Base-by-base conservation (phyloP, 768 basidiomycete genomes). In the Hortiboletus flavorubellus region DNA sequence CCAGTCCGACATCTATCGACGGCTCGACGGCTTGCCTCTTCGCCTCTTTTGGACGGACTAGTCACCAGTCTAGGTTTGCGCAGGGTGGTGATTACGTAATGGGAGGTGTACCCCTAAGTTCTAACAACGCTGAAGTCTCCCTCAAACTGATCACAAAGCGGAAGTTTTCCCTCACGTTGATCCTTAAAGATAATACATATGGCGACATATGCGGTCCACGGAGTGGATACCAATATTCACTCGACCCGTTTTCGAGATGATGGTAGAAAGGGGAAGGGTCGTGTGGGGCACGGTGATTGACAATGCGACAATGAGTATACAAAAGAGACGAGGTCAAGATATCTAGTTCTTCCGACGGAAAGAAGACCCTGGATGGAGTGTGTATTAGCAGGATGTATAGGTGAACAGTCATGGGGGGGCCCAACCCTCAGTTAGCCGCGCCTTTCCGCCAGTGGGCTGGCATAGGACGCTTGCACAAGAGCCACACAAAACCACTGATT, bases 381-480 rank as follows among this genome's bases (percentile, higher is more conserved):
- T 46, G 55, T 46, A 53, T 61, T 44, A 62, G 61, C 37, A 44
- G 46, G 16, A 29, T 18, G 31, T 12, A 45, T 38, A 21, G 12
- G 29, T 23, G 49, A n/a, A 54, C 47, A 51, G 37, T 34, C 45
- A 48, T 46, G 8, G 46, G 49, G 46, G 49, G 45, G 40, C 75
- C 88, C 65, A 70, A 97, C 96, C 97, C 79, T 99, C 97, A 53
- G 96, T 98, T 76, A 99, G 78, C 70, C 94, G 86, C 63, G 95
- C 95, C 80, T 88, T 96, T 78, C 97, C 97, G 79, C 97, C 95
- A 34, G 93, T 96, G 51, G 96, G 96, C 74, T 98, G 96, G 84
- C 95, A 98, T 64, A 99, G 81, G 58, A 98, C 89, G 65, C 87
- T 90, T 53, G 91, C 84, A 83, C 97, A 99, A 46, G 91, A 87